phyloP scores from a whole-genome alignment of 2,329 filamentous ascomycete species.

The Epichloe aotearoae region DNA sequence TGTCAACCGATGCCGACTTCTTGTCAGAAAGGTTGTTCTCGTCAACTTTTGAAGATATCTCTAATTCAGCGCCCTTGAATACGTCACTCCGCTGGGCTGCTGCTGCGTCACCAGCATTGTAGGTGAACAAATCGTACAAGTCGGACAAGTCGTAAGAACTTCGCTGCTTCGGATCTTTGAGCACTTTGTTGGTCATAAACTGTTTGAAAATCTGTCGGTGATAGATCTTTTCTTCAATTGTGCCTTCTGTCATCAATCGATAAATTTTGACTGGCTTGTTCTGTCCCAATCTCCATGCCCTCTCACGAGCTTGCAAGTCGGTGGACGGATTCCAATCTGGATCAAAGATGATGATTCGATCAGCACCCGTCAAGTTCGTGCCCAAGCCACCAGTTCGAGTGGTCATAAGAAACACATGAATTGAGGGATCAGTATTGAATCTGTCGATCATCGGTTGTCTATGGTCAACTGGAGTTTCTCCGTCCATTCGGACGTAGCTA shows the following conservation, averaged over 20 bases:
- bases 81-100: slow-evolving; percentile 69
- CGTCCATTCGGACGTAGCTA: slow-evolving; percentile 83
- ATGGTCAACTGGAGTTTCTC: slow-evolving; percentile 73
- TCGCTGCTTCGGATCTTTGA: slow-evolving; percentile 86
- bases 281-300: slow-evolving; percentile 91
- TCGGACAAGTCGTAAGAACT: slow-evolving; percentile 84
- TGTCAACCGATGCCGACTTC: slow-evolving; percentile 6
- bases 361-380: slow-evolving; percentile 86
- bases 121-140: slow-evolving; percentile 80
- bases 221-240: slow-evolving; percentile 98
- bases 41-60: slow-evolving; percentile 10
- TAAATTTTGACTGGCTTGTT: slow-evolving; percentile 94
- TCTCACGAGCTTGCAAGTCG: slow-evolving; percentile 85
- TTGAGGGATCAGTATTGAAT: slow-evolving; percentile 69
- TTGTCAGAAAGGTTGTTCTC: slow-evolving; percentile 2
- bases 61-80: slow-evolving; percentile 76
- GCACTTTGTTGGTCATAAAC: slow-evolving; percentile 89
- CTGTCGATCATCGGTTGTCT: slow-evolving; percentile 84
- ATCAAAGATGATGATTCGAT: slow-evolving; percentile 95
- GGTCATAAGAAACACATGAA: slow-evolving; percentile 85
- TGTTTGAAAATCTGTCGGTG: slow-evolving; percentile 98
- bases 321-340: slow-evolving; percentile 98
- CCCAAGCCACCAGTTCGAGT: slow-evolving; percentile 92
- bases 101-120: slow-evolving; percentile 35
- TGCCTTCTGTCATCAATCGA: slow-evolving; percentile 93